Evolutionary conservation across 2,329 filamentous ascomycete species (phyloP).

Genomic region (Xylariaceae sp.): DNA sequence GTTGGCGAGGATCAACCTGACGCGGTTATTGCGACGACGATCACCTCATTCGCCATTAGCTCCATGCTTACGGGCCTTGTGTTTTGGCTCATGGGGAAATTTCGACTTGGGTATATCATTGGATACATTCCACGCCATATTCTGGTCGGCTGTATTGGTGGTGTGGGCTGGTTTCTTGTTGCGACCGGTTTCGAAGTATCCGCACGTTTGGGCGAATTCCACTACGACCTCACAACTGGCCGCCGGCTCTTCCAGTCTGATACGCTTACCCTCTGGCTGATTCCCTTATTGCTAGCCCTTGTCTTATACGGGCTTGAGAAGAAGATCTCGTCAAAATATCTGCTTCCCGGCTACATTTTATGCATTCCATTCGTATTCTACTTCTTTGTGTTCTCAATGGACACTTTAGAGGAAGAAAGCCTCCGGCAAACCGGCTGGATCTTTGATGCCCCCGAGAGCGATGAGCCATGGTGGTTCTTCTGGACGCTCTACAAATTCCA

Average conservation of each 20-base stretch:
- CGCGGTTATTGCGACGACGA: constrained; percentile 89
- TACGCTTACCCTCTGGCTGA: constrained; percentile 77
- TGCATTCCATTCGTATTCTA: constrained; percentile 74
- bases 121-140: constrained; percentile 97
- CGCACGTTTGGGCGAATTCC: constrained; percentile 78
- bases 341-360: constrained; percentile 84
- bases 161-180: constrained; percentile 91
- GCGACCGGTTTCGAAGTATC: constrained; percentile 92
- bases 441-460: constrained; percentile 78
- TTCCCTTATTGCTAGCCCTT: constrained; percentile 73
- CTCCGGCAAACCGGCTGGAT: constrained; percentile 81
- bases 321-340: constrained; percentile 74
- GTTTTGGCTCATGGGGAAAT: constrained; percentile 86
- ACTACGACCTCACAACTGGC: constrained; percentile 74
- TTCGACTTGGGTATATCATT: constrained; percentile 84
- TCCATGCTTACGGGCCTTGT: constrained; percentile 86
- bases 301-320: constrained; percentile 72
- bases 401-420: constrained; percentile 60
- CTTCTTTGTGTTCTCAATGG: constrained; percentile 66
- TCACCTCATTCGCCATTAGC: constrained; percentile 84
- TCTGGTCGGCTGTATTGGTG: constrained; percentile 93
- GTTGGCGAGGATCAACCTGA: constrained; percentile 79
- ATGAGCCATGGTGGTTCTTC: constrained; percentile 95
- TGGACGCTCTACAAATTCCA: constrained; percentile 90
- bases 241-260: constrained; percentile 68